Conservation (phyloP, 352 stramenopile genomes). For the Salisapilia sapeloensis region DNA sequence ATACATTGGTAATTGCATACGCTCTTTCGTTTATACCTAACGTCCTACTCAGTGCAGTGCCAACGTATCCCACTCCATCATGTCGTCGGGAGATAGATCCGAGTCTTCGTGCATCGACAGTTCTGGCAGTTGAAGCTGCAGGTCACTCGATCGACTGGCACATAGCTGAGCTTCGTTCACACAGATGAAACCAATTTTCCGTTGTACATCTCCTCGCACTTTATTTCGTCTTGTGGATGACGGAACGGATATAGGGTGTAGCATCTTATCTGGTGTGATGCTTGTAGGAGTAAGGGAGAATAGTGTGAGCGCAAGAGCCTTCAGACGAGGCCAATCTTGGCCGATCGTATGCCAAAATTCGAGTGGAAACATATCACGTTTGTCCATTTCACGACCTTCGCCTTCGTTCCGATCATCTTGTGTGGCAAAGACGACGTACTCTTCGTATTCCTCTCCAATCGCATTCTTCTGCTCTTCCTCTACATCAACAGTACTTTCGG, state of each 20-base stretch:
- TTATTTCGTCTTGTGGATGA: conserved; percentile 61
- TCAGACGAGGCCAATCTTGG: conserved; percentile 64
- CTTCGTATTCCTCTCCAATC: conserved; percentile 54
- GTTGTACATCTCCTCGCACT: conserved; percentile 51
- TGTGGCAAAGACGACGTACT: conserved; percentile 72
- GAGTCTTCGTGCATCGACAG: conserved; percentile 54
- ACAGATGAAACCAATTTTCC: conserved; percentile 57
- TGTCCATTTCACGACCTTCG: conserved; percentile 80
- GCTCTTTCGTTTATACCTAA: too few relatives aligned
- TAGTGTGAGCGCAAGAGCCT: conserved; percentile 48
- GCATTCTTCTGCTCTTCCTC: conserved; percentile 53
- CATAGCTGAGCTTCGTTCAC: conserved; percentile 73
- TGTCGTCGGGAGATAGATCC: conserved; percentile 42
- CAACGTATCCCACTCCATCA: too few relatives aligned
- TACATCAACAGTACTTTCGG: conserved; percentile 34
- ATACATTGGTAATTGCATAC: too few relatives aligned
- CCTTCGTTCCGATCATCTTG: conserved; percentile 62
- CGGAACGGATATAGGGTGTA: conserved; percentile 44
- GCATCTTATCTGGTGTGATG: conserved; percentile 43
- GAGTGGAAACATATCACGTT: conserved; percentile 51
- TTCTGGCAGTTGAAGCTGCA: conserved; percentile 41
- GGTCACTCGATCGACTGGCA: conserved; percentile 20
- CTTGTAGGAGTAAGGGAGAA: conserved; percentile 66
- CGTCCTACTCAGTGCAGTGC: too few relatives aligned
- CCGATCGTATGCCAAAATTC: conserved; percentile 69